Evolutionary conservation across 352 stramenopile species (phyloP).

Genomic region (Phytophthora vignae): DNA sequence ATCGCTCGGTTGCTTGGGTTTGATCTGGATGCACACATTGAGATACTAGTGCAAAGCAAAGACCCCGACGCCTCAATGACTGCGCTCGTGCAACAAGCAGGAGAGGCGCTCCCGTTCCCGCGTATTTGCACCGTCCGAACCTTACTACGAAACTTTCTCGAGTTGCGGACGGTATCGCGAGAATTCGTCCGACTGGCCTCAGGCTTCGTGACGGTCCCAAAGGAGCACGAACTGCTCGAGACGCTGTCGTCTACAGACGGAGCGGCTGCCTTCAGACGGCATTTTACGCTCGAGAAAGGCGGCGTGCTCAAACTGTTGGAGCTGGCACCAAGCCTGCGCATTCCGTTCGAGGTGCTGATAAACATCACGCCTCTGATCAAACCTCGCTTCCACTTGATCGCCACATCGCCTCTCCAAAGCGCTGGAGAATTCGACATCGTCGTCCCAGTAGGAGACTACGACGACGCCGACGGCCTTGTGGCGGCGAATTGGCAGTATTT

Average conservation of each 20-base stretch:
- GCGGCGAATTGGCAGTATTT: slow-evolving; percentile 26
- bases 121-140: slow-evolving; percentile 91
- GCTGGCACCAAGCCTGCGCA: slow-evolving; percentile 52
- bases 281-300: slow-evolving; percentile 62
- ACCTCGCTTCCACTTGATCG: slow-evolving; percentile 94
- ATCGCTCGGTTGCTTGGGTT: slow-evolving; percentile 80
- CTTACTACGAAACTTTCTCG: slow-evolving; percentile 91
- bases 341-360: slow-evolving; percentile 78
- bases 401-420: slow-evolving; percentile 71
- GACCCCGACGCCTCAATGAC: background rate
- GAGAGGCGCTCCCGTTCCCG: slow-evolving; percentile 70
- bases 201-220: slow-evolving; percentile 47
- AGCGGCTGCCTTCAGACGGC: slow-evolving; percentile 78
- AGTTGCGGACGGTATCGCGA: slow-evolving; percentile 82
- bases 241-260: slow-evolving; percentile 68
- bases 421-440: slow-evolving; percentile 87
- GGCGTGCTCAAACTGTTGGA: slow-evolving; percentile 85
- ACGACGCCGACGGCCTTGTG: slow-evolving; percentile 32
- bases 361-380: slow-evolving; percentile 88
- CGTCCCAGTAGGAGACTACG: slow-evolving; percentile 81
- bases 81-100: background rate
- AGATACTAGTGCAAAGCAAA: slow-evolving; percentile 50
- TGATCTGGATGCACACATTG: slow-evolving; percentile 87
- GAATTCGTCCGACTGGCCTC: slow-evolving; percentile 61
- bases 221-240: slow-evolving; percentile 55